Base-by-base conservation (phyloP, 169 alveolate species). In the Plasmodium knowlesi region DNA sequence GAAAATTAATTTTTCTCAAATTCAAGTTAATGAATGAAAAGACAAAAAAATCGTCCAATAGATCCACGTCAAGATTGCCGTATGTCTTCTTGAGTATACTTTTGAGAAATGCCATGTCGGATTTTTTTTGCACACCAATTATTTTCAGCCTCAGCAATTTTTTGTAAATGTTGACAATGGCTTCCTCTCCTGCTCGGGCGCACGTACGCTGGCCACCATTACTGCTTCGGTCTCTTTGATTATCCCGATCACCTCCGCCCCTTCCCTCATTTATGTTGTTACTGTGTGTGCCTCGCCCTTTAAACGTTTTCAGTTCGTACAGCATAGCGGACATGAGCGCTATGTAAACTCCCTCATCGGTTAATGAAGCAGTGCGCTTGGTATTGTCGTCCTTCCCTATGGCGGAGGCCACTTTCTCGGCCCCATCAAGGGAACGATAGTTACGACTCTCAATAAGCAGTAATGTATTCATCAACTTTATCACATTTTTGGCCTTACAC, bases 401-500 rank as follows among this genome's bases (percentile, higher is more conserved):
- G 14, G 8, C 14, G 32, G n/a, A 3, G 22, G 32, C 28, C 70
- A 39, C 43, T n/a, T 25, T 61, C 6, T 25, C 37, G 3, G 37
- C 76, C 8, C 22, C 61, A 22, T 5, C 34, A 81, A 14, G n/a
- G 6, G 41, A 67, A 16, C 39, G 6, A 32, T 19, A 22, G 32
- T 82, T 14, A 10, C 94, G 32, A 34, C 3, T 4, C 61, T 91
- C 95, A 71, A 91, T 91, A 53, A 28, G 78, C 50, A 91, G 57
- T 61, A 91, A 72, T 1, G 95, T 91, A 28, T 91, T 82, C 74
- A 91, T 50, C 34, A 91, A 57, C 61, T 91, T 91, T 50, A 91
- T 91, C 25, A 91, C 84, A 91, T 91, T 91, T 14, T n/a, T 81
- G 30, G 92, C 92, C 61, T 39, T 91, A 54, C 95, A 91, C 84